Conservation (phyloP, 2,329 filamentous ascomycete genomes). For the Xylaria sp. region DNA sequence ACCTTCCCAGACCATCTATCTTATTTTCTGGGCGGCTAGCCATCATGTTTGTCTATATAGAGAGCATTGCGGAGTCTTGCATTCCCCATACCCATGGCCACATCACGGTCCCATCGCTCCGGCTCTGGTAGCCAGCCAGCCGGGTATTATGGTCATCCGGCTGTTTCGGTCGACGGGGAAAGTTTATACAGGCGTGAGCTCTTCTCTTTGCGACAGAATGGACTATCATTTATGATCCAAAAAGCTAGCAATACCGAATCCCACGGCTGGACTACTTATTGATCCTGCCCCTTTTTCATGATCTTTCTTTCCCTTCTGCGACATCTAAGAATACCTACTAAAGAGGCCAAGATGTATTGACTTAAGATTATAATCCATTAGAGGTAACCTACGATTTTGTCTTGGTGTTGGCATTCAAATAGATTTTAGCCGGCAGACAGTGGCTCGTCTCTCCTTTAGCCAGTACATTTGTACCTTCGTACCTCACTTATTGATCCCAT, state of each 20-base stretch:
- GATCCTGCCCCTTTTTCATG: no score
- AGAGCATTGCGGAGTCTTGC: slow-evolving; percentile 10
- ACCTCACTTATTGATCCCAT: not conserved
- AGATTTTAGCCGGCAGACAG: not conserved
- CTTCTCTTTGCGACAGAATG: not conserved
- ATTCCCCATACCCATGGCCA: not conserved
- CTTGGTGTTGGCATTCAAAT: not conserved
- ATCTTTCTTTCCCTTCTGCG: no score
- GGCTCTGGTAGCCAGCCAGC: slow-evolving; percentile 3
- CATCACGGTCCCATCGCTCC: slow-evolving; percentile 23
- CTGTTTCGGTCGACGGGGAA: slow-evolving; percentile 19
- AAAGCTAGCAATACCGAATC: not conserved
- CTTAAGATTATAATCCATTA: no score
- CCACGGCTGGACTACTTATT: not conserved
- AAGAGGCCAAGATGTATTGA: not conserved
- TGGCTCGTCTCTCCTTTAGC: not conserved
- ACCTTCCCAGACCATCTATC: not conserved
- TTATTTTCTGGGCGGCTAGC: not conserved
- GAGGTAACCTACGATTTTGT: no score
- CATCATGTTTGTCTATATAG: not conserved
- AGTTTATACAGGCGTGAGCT: not conserved
- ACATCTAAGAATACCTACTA: not conserved
- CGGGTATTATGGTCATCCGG: slow-evolving; percentile 30
- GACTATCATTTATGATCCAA: not conserved
- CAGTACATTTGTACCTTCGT: not conserved